Evolutionary conservation across 2,329 filamentous ascomycete genomes (phyloP), one percentile per base, ranked within the genome.

Genomic region (Colletotrichum camelliae): DNA sequence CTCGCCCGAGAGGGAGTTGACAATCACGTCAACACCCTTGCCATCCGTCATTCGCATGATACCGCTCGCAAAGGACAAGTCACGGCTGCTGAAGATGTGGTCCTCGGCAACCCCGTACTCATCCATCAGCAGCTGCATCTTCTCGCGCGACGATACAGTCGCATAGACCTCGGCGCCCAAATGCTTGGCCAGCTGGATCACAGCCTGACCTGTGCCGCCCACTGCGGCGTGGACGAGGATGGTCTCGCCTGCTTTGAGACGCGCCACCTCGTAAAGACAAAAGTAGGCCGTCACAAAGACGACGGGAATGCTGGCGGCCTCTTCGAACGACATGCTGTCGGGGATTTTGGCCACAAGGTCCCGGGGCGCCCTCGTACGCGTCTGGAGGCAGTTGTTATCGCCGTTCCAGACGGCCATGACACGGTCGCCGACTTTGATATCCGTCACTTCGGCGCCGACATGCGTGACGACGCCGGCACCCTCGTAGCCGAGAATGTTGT

Each of bases 1-100:
- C 37, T 86, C 84, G 3, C 84, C 84, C 0, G 83, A 79, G 3
- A 86, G 79, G 3, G 83, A 84, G 78, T 86, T 86, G 21, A 87
- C 78, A 0, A 84, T 81, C 1, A 81, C 71, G 52, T 83, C 81
- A 13, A 84, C 81, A 8, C 83, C 81, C 12, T 76, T 62, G 12
- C 79, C 70, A n/a, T 72, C 60, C 2, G 82, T 83, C 2, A 75
- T 66, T 2, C 76, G 62, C 58, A 79, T 75, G 3, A 84, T 72
- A 4, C 76, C 81, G 16, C 73, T 66, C 4, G 77, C 80, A 67
- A 86, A 86, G 1, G 78, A 78, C 1, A 62, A 66, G 70, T 83
- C 78, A 3, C 81, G 78, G 21, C 80, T 82, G 55, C 77, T 73
- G 70, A 85, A 82, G 43, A 86, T 83, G 65, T 82, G 81, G 3